Percentiles rank a stretch among this genome's conserved stretches.
phyloP scores from a whole-genome alignment of 2,329 filamentous ascomycete species.

The Sordariomycetes sp. region DNA sequence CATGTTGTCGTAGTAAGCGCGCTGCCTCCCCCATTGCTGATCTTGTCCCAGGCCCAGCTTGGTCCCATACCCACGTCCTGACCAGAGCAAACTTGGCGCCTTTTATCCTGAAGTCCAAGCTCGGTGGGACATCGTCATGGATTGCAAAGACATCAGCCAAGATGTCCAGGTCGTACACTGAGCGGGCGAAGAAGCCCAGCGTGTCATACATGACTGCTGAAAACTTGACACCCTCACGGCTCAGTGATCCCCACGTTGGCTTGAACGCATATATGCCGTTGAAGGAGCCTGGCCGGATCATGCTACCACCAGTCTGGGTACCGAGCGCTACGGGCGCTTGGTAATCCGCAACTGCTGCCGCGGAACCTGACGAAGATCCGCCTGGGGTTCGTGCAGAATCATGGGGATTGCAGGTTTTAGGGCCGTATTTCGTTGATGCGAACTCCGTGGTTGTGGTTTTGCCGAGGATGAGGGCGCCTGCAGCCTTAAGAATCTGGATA shows the following conservation, averaged over 20 bases:
- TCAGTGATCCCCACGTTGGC: slow-evolving; percentile 56
- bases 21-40: slow-evolving; percentile 30
- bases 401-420: slow-evolving; percentile 53
- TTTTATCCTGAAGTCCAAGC: background rate
- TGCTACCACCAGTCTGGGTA: slow-evolving; percentile 58
- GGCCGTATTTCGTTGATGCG: slow-evolving; percentile 43
- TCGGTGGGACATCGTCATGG: slow-evolving; percentile 22
- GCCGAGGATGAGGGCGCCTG: slow-evolving; percentile 44
- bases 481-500: slow-evolving; percentile 37
- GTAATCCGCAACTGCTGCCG: slow-evolving; percentile 55
- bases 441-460: slow-evolving; percentile 54
- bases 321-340: slow-evolving; percentile 53
- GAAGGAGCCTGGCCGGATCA: slow-evolving; percentile 54
- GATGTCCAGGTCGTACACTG: slow-evolving; percentile 47
- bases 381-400: slow-evolving; percentile 55
- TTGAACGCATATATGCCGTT: slow-evolving; percentile 58
- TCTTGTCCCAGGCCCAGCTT: slow-evolving; percentile 32
- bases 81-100: slow-evolving; percentile 47
- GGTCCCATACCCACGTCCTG: slow-evolving; percentile 42
- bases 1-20: slow-evolving; percentile 29
- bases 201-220: slow-evolving; percentile 54
- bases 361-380: slow-evolving; percentile 59
- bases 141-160: slow-evolving; percentile 45
- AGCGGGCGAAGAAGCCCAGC: slow-evolving; percentile 49
- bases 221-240: slow-evolving; percentile 50